A percentile compares a stretch with the other conserved stretches of the same genome.
These are phyloP conservation scores for Xerocomus spinulosus DNA, from an alignment of 768 basidiomycete species.

Conservation along the genomic window DNA sequence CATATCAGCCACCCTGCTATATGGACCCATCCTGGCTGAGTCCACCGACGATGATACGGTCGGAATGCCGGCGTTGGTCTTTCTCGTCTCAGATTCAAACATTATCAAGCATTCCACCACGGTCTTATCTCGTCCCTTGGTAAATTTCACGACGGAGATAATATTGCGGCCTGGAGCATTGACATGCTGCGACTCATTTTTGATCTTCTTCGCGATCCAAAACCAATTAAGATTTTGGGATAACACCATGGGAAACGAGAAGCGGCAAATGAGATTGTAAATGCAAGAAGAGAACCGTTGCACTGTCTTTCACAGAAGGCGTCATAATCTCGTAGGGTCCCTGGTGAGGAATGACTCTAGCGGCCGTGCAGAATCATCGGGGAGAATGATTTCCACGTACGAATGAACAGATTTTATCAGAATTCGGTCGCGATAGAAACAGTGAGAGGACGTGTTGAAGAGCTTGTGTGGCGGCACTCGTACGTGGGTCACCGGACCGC, in stretches of 20 bases:
- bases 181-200: conserved; percentile 57
- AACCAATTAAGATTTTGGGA: too few species aligned
- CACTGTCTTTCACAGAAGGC: conserved; percentile 63
- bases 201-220: conserved; percentile 68
- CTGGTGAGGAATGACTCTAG: conserved; percentile 19
- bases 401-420: too few species aligned
- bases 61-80: conserved; percentile 65
- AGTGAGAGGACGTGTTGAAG: too few species aligned
- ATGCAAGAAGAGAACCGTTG: conserved; percentile 88
- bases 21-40: conserved; percentile 86
- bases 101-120: conserved; percentile 51
- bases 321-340: conserved; percentile 45
- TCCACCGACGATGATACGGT: conserved; percentile 79
- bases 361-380: conserved; percentile 9
- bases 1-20: too few species aligned
- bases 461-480: too few species aligned
- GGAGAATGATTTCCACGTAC: neutral
- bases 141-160: conserved; percentile 57
- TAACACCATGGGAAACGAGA: conserved; percentile 3
- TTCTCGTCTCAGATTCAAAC: conserved; percentile 73
- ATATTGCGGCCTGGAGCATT: conserved; percentile 50
- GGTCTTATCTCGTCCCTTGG: conserved; percentile 54
- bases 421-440: too few species aligned
- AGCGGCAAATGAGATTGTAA: conserved; percentile 41
- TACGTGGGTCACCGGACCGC: conserved; percentile 25